Evolutionary conservation across 257 asterid genomes (phyloP).

Genomic region (Cordia subcordata): DNA sequence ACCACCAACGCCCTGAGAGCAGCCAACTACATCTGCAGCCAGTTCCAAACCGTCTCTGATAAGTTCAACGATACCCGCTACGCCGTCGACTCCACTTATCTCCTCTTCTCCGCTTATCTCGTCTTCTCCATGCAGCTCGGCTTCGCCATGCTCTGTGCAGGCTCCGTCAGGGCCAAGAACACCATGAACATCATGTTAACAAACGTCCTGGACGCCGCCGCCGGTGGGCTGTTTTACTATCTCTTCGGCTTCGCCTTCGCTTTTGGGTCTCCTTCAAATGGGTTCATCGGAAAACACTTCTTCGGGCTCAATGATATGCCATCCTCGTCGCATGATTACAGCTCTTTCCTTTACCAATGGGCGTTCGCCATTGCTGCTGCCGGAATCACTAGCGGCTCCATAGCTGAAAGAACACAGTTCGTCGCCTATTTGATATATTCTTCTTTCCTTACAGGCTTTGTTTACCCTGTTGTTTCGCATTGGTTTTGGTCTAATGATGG

Average conservation of each 20-base stretch:
- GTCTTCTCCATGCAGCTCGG: constrained; percentile 96
- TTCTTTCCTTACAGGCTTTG: constrained; percentile 74
- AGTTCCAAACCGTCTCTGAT: constrained; percentile 42
- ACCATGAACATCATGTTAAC: constrained; percentile 95
- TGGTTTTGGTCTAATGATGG: constrained; percentile 93
- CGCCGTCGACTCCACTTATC: constrained; percentile 82
- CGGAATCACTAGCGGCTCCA: constrained; percentile 88
- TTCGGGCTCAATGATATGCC: constrained; percentile 65
- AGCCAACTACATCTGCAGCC: constrained; percentile 61
- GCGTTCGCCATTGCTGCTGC: constrained; percentile 98
- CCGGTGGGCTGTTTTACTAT: constrained; percentile 83
- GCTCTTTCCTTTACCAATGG: constrained; percentile 74
- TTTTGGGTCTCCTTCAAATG: constrained; percentile 68
- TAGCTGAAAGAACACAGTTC: constrained; percentile 84
- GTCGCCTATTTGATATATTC: constrained; percentile 76
- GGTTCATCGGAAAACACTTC: constrained; percentile 75
- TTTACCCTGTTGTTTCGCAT: constrained; percentile 83
- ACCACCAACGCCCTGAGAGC: constrained; percentile 51
- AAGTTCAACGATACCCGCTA: constrained; percentile 45
- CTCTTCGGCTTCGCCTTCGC: constrained; percentile 89
- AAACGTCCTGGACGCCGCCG: constrained; percentile 92
- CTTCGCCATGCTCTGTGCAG: constrained; percentile 96
- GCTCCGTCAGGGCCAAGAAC: constrained; percentile 87
- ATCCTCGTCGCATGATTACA: constrained; percentile 38
- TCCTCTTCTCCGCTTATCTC: constrained; percentile 79